Conservation (phyloP, 1,139 yeast genomes). For the Yamadazyma oceani region DNA sequence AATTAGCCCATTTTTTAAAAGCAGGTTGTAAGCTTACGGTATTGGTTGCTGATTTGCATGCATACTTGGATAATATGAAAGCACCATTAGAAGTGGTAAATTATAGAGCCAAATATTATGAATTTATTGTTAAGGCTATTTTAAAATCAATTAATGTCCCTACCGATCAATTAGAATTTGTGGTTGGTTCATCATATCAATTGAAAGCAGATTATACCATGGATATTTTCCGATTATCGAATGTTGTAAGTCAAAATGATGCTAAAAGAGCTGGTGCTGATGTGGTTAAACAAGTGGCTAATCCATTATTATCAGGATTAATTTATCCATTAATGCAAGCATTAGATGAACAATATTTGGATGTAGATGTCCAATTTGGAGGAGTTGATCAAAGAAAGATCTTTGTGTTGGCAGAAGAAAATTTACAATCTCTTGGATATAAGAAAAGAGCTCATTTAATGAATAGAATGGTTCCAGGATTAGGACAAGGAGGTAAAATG, state of each 20-base stretch:
- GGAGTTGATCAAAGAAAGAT: constrained; percentile 99
- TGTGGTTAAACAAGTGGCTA: constrained; percentile 95
- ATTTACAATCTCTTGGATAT: constrained; percentile 82
- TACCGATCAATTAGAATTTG: constrained; percentile 80
- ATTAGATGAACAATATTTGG: constrained; percentile 88
- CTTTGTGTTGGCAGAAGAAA: constrained; percentile 95
- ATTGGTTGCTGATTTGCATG: constrained; percentile 94
- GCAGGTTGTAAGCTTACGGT: constrained; percentile 97
- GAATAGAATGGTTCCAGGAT: constrained; percentile 99
- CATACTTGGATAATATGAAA: constrained; percentile 96
- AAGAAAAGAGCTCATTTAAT: constrained; percentile 96
- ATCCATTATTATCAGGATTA: constrained; percentile 89
- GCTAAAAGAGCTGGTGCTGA: constrained; percentile 99
- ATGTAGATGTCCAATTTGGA: constrained; percentile 93
- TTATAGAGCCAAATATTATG: constrained; percentile 89
- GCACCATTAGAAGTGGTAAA: constrained; percentile 92
- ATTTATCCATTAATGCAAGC: constrained; percentile 99
- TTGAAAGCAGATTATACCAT: constrained; percentile 72
- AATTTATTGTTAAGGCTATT: constrained; percentile 76
- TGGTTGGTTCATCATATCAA: constrained; percentile 88
- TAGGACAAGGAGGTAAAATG: constrained; percentile 97
- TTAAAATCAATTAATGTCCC: constrained; percentile 87
- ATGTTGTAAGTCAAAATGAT: constrained; percentile 86
- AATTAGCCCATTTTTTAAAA: constrained; percentile 88
- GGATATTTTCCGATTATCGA: constrained; percentile 84